Evolutionary conservation across 2,329 filamentous ascomycete species (phyloP), one percentile per base, ranked within the genome.

Genomic region (Raffaelea albimanens): DNA sequence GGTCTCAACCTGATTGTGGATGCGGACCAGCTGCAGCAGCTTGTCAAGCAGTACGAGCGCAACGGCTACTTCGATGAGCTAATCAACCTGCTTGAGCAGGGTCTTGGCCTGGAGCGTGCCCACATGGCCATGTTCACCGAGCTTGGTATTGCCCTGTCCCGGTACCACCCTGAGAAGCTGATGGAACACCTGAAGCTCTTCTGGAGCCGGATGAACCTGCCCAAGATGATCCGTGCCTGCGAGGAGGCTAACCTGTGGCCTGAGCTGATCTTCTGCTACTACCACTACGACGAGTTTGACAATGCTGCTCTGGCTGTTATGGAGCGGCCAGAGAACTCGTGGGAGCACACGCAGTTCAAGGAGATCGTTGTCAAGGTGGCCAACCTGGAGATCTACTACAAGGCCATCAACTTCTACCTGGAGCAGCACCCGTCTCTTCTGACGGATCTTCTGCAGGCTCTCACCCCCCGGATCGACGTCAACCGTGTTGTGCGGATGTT

Each of bases 341-440:
- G 93, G 93, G 94, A 98, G 66, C 93, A 98, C 70, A 89, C 96
- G 65, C 93, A 94, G 43, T 98, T 98, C 82, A 98, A 98, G 76
- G 94, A 98, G 63, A 97, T 95, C 45, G 77, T 95, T 49, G 82
- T 95, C 69, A 98, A 98, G 78, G 91, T 96, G 55, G 87, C 90
- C 60, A 98, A 98, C 70, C 71, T 98, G 61, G 94, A 98, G 69
- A 98, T 98, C 59, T 98, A 97, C 74, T 98, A 98, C 76, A 87
- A 91, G 46, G 88, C 87, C 23, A 78, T 97, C 62, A 95, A 91
- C 72, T 96, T 96, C 70, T 97, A 97, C 67, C 80, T 98, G 38
- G 88, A 97, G 69, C 88, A 98, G 68, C 93, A 98, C 65, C 93
- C 93, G 31, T 87, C 91, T 13, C 78, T 98, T 41, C 72, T 98